phyloP scores from a whole-genome alignment of 192 early-diverging fungal species.

The Linnemannia hyalina region DNA sequence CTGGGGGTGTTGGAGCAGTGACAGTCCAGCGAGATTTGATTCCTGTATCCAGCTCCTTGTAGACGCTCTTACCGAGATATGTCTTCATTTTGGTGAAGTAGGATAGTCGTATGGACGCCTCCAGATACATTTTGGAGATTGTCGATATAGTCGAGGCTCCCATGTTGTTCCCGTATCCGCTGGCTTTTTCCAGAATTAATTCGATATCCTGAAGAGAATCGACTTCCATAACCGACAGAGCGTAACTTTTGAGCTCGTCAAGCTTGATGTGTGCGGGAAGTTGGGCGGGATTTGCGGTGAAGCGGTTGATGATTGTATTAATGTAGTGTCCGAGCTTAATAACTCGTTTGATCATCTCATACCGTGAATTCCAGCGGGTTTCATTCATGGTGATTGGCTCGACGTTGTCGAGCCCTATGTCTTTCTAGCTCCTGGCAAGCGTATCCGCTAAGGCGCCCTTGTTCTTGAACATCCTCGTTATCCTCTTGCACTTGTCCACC shows the following conservation, averaged over 20 bases:
- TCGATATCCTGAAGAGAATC: slow-evolving; percentile 11
- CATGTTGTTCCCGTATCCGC: slow-evolving; percentile 7
- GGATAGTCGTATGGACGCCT: slow-evolving; percentile 3
- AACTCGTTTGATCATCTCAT: slow-evolving; percentile 20
- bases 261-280: slow-evolving; percentile 15
- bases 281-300: not conserved
- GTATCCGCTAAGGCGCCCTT: slow-evolving; percentile 9
- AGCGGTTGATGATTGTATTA: not conserved
- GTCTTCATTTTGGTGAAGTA: slow-evolving; percentile 1
- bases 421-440: not conserved
- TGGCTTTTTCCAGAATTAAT: slow-evolving; percentile 11
- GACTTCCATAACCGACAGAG: not conserved
- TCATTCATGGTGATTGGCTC: slow-evolving; percentile 19
- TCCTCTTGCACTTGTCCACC: slow-evolving; percentile 26
- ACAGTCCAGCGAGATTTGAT: slow-evolving; percentile 18
- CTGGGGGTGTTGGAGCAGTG: not conserved
- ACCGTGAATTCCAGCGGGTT: slow-evolving; percentile 14
- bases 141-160: slow-evolving; percentile 15
- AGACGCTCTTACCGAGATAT: slow-evolving; percentile 15
- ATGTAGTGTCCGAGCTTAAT: slow-evolving; percentile 4
- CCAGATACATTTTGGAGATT: slow-evolving; percentile 20
- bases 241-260: slow-evolving; percentile 7
- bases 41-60: not conserved
- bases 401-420: not conserved
- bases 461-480: slow-evolving; percentile 16